These are phyloP conservation scores for Backusella westeae DNA, from an alignment of 192 early-diverging fungal genomes.

Conservation along the genomic window DNA sequence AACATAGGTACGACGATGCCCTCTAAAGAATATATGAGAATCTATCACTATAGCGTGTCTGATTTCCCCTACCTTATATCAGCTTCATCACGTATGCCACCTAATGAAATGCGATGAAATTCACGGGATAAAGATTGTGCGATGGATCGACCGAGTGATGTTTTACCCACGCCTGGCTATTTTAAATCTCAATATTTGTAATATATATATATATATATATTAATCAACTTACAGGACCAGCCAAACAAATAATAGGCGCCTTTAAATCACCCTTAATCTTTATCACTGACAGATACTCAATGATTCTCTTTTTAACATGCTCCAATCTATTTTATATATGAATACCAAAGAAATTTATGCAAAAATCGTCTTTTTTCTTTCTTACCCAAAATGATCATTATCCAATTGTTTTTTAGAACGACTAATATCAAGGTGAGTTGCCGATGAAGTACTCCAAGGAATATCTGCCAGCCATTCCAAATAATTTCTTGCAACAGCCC, in stretches of 20 bases:
- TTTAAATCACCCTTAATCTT: constrained; percentile 72
- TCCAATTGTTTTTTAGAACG: constrained; percentile 65
- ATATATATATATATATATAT: neutral
- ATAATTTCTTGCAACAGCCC: constrained; percentile 74
- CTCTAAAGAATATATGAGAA: constrained; percentile 36
- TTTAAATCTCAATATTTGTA: neutral
- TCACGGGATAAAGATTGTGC: constrained; percentile 71
- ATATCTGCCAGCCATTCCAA: constrained; percentile 75
- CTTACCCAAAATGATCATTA: constrained; percentile 75
- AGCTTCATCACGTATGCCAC: constrained; percentile 85
- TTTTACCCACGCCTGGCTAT: constrained; percentile 71
- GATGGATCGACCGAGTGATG: constrained; percentile 77
- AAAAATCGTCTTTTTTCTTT: neutral
- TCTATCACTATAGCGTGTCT: neutral
- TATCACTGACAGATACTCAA: constrained; percentile 82
- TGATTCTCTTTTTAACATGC: constrained; percentile 75
- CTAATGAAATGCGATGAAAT: constrained; percentile 81
- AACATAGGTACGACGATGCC: constrained; percentile 86
- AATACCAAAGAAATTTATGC: neutral
- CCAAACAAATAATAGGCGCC: constrained; percentile 76
- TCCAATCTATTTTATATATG: constrained; percentile 44
- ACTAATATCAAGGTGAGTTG: constrained; percentile 66
- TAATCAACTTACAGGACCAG: constrained; percentile 54
- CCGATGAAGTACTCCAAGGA: constrained; percentile 65
- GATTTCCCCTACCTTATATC: constrained; percentile 54